Percentiles rank a stretch among this genome's conserved stretches.
These are phyloP conservation scores for Pichia sp. DNA, from an alignment of 1,139 yeast genomes.

Conservation along the genomic window DNA sequence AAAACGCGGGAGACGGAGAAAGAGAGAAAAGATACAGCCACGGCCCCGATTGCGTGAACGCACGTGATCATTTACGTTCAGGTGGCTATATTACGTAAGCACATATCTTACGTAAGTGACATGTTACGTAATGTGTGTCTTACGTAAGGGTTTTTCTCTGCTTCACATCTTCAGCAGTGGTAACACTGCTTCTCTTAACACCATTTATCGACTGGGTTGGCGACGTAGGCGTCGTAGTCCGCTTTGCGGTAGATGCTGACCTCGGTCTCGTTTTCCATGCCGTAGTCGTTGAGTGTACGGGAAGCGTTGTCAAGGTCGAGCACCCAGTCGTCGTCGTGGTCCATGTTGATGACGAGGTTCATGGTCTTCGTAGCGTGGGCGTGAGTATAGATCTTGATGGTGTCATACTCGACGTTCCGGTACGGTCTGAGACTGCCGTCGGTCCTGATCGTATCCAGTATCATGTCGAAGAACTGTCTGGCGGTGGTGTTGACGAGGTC, in stretches of 20 bases:
- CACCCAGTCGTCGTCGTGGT: constrained; percentile 69
- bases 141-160: too few species aligned
- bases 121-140: too few species aligned
- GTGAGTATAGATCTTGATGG: constrained; percentile 82
- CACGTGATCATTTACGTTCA: too few species aligned
- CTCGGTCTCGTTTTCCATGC: constrained; percentile 87
- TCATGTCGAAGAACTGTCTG: constrained; percentile 48
- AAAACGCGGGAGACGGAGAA: too few species aligned
- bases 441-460: constrained; percentile 49
- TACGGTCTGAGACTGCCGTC: constrained; percentile 77
- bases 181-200: not conserved
- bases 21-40: too few species aligned
- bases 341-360: constrained; percentile 87
- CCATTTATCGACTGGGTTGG: constrained; percentile 92
- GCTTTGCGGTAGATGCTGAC: constrained; percentile 67
- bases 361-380: constrained; percentile 95
- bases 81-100: too few species aligned
- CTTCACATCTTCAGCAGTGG: too few species aligned
- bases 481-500: constrained; percentile 72
- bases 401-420: constrained; percentile 69
- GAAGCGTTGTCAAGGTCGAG: constrained; percentile 41
- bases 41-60: too few species aligned
- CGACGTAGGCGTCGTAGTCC: constrained; percentile 64
- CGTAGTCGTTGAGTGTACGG: constrained; percentile 57
- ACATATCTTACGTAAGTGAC: too few species aligned